Evolutionary conservation across 768 basidiomycete genomes (phyloP).

Genomic region (Auricularia heimuer): DNA sequence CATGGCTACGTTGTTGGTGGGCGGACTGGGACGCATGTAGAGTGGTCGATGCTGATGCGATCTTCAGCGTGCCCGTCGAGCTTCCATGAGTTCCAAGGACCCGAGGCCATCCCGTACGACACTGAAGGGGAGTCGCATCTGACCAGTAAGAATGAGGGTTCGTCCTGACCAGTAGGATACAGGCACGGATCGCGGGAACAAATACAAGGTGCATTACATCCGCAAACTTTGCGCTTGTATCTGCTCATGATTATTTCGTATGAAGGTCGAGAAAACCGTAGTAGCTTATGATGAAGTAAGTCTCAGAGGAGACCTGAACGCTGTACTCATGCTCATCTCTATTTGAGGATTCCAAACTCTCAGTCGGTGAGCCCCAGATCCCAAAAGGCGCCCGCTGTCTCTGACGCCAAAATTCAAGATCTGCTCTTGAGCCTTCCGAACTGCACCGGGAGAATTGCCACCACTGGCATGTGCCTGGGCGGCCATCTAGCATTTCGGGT

Average conservation of each 20-base stretch:
- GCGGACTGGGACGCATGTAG: conserved; percentile 13
- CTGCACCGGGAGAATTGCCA: conserved; percentile 88
- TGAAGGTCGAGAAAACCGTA: conserved; percentile 77
- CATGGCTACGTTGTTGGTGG: conserved; percentile 76
- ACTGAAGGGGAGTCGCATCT: conserved; percentile 45
- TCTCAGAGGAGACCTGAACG: not conserved
- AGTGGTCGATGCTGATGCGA: conserved; percentile 2
- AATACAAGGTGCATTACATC: conserved; percentile 55
- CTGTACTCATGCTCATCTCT: not conserved
- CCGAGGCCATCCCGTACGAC: conserved; percentile 84
- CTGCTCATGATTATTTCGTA: not conserved
- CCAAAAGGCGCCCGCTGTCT: not conserved
- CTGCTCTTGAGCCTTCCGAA: conserved; percentile 60
- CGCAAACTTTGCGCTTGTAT: too few relatives aligned
- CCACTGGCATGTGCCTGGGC: conserved; percentile 86
- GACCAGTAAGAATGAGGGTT: conserved; percentile 3
- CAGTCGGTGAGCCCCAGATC: conserved; percentile 32
- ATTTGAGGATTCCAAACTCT: conserved; percentile 61
- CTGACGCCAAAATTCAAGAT: conserved; percentile 20
- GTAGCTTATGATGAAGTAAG: conserved; percentile 80
- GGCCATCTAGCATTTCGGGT: conserved; percentile 67
- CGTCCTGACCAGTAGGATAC: not conserved
- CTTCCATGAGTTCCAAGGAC: conserved; percentile 89
- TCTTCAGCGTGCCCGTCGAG: conserved; percentile 64
- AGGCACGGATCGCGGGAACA: conserved; percentile 89